phyloP scores from a whole-genome alignment of 2,329 filamentous ascomycete genomes.

The Reticulascus tulasneorum region DNA sequence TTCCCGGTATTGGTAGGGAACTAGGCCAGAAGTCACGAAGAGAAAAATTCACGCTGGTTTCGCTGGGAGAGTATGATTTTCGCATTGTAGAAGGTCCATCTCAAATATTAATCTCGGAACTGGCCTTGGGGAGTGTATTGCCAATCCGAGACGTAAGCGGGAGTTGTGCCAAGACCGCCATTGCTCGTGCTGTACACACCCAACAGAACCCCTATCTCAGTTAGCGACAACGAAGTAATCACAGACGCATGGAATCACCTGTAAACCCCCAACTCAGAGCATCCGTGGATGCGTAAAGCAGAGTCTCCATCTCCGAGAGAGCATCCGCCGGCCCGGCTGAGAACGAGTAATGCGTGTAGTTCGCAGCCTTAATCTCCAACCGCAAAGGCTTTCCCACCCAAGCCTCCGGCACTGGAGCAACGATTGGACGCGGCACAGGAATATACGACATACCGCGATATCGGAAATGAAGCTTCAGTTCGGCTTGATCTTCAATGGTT shows the following conservation, averaged over 20 bases:
- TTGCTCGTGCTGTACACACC: slow-evolving; percentile 52
- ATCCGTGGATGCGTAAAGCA: slow-evolving; percentile 22
- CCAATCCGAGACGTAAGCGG: slow-evolving; percentile 46
- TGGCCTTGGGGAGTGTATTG: slow-evolving; percentile 35
- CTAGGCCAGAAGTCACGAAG: too few relatives aligned
- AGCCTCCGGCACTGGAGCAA: slow-evolving; percentile 31
- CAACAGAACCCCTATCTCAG: slow-evolving; percentile 37
- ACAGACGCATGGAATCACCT: slow-evolving; percentile 20
- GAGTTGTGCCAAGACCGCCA: slow-evolving; percentile 36
- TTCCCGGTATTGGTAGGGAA: too few relatives aligned
- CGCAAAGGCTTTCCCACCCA: slow-evolving; percentile 33
- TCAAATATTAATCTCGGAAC: slow-evolving; percentile 23
- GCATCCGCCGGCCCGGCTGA: slow-evolving; percentile 29
- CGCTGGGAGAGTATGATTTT: slow-evolving; percentile 1
- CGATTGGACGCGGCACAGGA: slow-evolving; percentile 30
- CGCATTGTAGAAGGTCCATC: background rate
- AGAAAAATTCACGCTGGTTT: too few relatives aligned
- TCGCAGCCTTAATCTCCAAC: slow-evolving; percentile 37
- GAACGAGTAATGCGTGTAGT: slow-evolving; percentile 41
- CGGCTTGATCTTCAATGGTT: background rate
- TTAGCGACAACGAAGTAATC: background rate
- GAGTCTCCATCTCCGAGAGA: slow-evolving; percentile 26
- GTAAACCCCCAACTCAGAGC: slow-evolving; percentile 20
- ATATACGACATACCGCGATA: slow-evolving; percentile 40
- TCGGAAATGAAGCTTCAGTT: slow-evolving; percentile 35